Evolutionary conservation across 768 basidiomycete genomes (phyloP), one percentile per base, ranked within the genome.

Genomic region (Russula foetens): DNA sequence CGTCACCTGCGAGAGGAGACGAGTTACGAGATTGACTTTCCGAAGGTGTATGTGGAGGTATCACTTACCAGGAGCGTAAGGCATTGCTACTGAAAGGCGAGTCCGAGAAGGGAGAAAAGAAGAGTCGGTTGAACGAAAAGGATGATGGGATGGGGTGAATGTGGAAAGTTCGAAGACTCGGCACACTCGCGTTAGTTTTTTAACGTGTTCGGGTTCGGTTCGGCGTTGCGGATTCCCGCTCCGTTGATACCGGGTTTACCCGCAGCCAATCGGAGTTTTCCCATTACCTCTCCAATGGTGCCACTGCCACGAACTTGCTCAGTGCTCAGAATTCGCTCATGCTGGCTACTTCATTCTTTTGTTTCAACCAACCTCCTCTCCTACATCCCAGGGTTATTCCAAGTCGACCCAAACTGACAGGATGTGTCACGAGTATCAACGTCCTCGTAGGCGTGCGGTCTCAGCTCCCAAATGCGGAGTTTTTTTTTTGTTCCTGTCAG

Each of bases 1-100:
- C 74, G 78, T 97, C 91, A 84, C 95, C 95, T 82, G 51, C 38
- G 21, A 48, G 11, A 17, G 17, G 24, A 28, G 24, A 28, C 11
- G 2, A 58, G 26, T 47, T 23, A 17, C 49, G 5, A 47, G 51
- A 8, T 46, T 6, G 17, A 5, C 8, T 33, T 14, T 26, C 29
- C 3, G 17, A 9, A 58, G 47, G 41, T 48, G 28, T 7, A 28
- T 6, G 8, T n/a, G 15, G 45, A n/a, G 51, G 64, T 38, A n/a
- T 31, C 38, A 70, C 79, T 9, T 15, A 79, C 79, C 79, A 53
- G 73, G 21, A 68, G 74, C 51, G 71, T 66, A 79, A 73, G 77
- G 71, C 79, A 81, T 81, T 44, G 68, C 63, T 69, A 65, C 17
- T 29, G 28, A 43, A 29, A 28, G 48, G 46, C 38, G 56, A 44